Evolutionary conservation across 306 rosid species (phyloP), one percentile per base, ranked within the genome.

Genomic region (Mimosa bimucronata): DNA sequence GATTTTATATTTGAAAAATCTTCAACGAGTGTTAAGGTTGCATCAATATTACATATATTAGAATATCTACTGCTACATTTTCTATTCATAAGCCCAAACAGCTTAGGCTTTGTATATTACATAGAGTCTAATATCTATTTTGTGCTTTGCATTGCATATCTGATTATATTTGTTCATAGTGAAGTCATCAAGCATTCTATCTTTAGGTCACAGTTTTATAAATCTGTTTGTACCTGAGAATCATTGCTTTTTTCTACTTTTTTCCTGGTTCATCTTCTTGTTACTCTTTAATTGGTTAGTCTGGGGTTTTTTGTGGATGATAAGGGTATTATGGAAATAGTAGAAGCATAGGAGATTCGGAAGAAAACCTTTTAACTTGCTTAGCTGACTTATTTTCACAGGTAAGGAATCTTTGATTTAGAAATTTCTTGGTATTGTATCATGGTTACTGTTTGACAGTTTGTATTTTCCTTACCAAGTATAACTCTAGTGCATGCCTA

Each of bases 281-380:
- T n/a, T n/a, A n/a, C n/a, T n/a, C n/a, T n/a, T n/a, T n/a, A n/a
- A n/a, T n/a, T n/a, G n/a, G n/a, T n/a, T n/a, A n/a, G n/a, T n/a
- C n/a, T n/a, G n/a, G n/a, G n/a, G n/a, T n/a, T n/a, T n/a, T n/a
- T n/a, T n/a, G n/a, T n/a, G n/a, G n/a, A n/a, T n/a, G n/a, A n/a
- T n/a, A n/a, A n/a, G n/a, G n/a, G n/a, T 96, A 91, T 76, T 96
- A 93, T 86, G 88, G 94, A 74, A 93, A 74, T 86, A 87, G 78
- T 89, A 96, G 87, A 85, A 90, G 79, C 80, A 40, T 81, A 81
- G 93, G 86, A 77, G 98, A 91, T 26, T 87, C 76, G 14, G 98
- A 96, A 83, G 99, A 96, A 85, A 96, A 96, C 90, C 99, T 96
- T 48, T 86, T 96, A 86, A 96, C 99, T 48, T 96, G 98, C 88